Evolutionary conservation across 495 filamentous ascomycete genomes (phyloP).

Genomic region (Tirmania nivea): DNA sequence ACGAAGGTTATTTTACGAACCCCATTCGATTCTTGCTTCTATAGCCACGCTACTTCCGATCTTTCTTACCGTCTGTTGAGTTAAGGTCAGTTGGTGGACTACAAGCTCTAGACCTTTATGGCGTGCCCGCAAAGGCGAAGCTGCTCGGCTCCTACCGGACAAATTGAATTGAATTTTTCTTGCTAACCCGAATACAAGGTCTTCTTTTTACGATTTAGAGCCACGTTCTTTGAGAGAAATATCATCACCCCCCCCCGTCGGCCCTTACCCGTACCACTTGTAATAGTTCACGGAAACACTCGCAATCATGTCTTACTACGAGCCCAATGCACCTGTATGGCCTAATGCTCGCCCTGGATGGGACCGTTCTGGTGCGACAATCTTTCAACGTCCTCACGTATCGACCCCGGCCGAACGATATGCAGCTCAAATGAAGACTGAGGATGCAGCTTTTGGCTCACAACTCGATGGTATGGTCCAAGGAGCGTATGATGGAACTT

Average conservation of each 20-base stretch:
- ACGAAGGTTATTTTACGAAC: too few species aligned
- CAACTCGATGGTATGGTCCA: conserved; percentile 73
- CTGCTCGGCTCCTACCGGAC: too few species aligned
- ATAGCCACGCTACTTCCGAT: too few species aligned
- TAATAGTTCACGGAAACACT: background rate
- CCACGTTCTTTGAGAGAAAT: conserved; percentile 9
- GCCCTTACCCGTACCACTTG: conserved; percentile 1
- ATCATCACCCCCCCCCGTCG: conserved; percentile 5
- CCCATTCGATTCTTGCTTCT: too few species aligned
- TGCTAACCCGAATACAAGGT: too few species aligned
- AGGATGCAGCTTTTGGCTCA: conserved; percentile 65
- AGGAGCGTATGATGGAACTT: conserved; percentile 2
- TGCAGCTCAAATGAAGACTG: conserved; percentile 54
- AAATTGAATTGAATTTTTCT: too few species aligned
- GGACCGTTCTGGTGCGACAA: conserved; percentile 32
- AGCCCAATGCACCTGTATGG: conserved; percentile 54
- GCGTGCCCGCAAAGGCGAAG: too few species aligned
- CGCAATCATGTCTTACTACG: conserved; percentile 68
- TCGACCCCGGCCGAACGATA: conserved; percentile 31
- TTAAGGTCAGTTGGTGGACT: too few species aligned
- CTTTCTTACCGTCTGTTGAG: too few species aligned
- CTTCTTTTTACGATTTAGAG: background rate
- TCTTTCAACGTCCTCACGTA: conserved; percentile 12
- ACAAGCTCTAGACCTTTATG: too few species aligned
- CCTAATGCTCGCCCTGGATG: conserved; percentile 70